Percentiles rank a stretch among this genome's conserved stretches.
Conservation (phyloP, 495 filamentous ascomycete genomes). For the Copromyces sp. region DNA sequence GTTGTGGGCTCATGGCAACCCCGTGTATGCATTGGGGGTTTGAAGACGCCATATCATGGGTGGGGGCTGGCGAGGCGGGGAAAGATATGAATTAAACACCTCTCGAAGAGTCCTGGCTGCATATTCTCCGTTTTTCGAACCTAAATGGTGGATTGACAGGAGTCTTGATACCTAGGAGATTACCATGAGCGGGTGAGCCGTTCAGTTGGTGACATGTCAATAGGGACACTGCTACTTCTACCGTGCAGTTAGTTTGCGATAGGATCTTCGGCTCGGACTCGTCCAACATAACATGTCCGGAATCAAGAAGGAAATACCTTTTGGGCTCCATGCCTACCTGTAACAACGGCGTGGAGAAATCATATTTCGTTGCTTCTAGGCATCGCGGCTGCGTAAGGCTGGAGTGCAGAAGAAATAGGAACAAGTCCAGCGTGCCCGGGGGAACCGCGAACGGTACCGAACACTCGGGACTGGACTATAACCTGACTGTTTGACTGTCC, state of each 20-base stretch:
- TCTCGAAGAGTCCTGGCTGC: background rate
- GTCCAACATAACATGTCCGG: background rate
- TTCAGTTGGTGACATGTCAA: background rate
- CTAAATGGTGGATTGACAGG: background rate
- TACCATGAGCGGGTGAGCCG: background rate
- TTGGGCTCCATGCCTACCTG: too few species aligned
- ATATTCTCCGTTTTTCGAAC: background rate
- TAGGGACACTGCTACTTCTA: too few species aligned
- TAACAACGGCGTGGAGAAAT: too few species aligned
- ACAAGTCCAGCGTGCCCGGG: too few species aligned
- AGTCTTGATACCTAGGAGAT: background rate
- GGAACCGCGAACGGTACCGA: too few species aligned
- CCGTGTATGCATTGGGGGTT: background rate
- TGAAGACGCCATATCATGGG: background rate
- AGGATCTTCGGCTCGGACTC: background rate
- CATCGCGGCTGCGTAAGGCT: too few species aligned
- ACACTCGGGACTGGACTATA: too few species aligned
- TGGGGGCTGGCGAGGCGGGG: background rate
- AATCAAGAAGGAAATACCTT: background rate
- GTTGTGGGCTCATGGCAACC: too few species aligned
- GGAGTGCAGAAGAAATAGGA: too few species aligned
- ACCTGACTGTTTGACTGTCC: background rate
- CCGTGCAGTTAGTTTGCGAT: background rate
- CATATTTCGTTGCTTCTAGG: too few species aligned
- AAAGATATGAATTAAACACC: background rate